These are phyloP conservation scores for Neurospora tetrasperma DNA, from an alignment of 495 filamentous ascomycete species.

Conservation along the genomic window DNA sequence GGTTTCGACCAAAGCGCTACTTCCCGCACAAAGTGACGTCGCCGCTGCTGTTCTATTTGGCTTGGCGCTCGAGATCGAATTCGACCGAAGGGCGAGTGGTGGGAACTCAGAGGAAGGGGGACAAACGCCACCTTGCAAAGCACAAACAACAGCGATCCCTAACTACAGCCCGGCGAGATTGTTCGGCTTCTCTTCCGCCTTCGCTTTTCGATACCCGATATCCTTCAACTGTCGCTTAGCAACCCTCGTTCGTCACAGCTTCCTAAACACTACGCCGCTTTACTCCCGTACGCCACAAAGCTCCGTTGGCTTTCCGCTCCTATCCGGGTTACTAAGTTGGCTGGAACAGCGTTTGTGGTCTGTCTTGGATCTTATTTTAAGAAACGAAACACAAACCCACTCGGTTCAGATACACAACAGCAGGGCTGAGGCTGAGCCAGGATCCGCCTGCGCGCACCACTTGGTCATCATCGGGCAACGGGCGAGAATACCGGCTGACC, in stretches of 20 bases:
- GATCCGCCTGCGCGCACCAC: background rate
- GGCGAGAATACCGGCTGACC: background rate
- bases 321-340: background rate
- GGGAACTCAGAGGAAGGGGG: background rate
- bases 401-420: background rate
- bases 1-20: background rate
- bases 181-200: background rate
- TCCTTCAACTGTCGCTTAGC: background rate
- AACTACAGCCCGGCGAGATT: background rate
- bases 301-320: background rate
- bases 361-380: background rate
- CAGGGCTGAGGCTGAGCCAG: background rate
- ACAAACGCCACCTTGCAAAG: background rate
- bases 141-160: background rate
- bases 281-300: background rate
- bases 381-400: background rate
- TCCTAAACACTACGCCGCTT: background rate
- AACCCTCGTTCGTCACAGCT: background rate
- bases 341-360: background rate
- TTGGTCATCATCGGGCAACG: background rate
- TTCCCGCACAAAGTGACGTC: background rate
- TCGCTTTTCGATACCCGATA: background rate
- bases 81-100: background rate
- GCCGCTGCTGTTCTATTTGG: background rate
- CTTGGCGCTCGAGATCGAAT: background rate